phyloP scores from a whole-genome alignment of 768 basidiomycete species.

The Hemileccinum impolitum region DNA sequence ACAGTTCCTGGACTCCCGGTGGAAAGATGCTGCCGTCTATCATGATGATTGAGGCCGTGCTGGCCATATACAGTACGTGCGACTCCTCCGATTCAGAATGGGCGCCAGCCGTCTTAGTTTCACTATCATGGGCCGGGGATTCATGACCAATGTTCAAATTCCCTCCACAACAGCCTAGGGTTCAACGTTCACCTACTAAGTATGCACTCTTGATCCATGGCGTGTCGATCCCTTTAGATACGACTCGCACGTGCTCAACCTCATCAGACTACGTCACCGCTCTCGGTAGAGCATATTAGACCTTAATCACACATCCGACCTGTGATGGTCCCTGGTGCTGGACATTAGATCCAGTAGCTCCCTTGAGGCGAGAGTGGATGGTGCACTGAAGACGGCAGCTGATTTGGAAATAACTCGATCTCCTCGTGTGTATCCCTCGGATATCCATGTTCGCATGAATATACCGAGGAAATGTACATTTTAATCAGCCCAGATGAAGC shows the following conservation, averaged over 20 bases:
- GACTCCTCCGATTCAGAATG: too few relatives aligned
- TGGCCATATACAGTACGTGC: too few relatives aligned
- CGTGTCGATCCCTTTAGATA: slow-evolving; percentile 14
- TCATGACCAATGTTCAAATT: slow-evolving; percentile 2
- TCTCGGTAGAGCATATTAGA: slow-evolving; percentile 7
- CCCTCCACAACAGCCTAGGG: slow-evolving; percentile 22
- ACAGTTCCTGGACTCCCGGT: too few relatives aligned
- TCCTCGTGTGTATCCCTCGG: too few relatives aligned
- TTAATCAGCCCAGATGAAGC: too few relatives aligned
- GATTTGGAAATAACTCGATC: background rate
- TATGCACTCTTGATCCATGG: slow-evolving; percentile 28
- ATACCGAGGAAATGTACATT: too few relatives aligned
- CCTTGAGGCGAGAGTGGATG: slow-evolving; percentile 20
- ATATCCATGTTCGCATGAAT: too few relatives aligned
- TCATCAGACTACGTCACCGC: too few relatives aligned
- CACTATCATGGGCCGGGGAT: too few relatives aligned
- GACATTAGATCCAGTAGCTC: slow-evolving; percentile 26
- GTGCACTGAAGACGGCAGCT: slow-evolving; percentile 15
- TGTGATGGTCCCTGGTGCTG: slow-evolving; percentile 11
- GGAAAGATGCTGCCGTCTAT: too few relatives aligned
- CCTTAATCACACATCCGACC: slow-evolving; percentile 12
- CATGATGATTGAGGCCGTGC: too few relatives aligned
- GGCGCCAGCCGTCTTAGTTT: background rate
- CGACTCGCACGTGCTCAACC: background rate
- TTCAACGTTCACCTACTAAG: slow-evolving; percentile 16